Percentiles rank a stretch among this genome's conserved stretches.
Evolutionary conservation across 2,329 filamentous ascomycete genomes (phyloP).

Genomic region (Gaeumannomyces sp.): DNA sequence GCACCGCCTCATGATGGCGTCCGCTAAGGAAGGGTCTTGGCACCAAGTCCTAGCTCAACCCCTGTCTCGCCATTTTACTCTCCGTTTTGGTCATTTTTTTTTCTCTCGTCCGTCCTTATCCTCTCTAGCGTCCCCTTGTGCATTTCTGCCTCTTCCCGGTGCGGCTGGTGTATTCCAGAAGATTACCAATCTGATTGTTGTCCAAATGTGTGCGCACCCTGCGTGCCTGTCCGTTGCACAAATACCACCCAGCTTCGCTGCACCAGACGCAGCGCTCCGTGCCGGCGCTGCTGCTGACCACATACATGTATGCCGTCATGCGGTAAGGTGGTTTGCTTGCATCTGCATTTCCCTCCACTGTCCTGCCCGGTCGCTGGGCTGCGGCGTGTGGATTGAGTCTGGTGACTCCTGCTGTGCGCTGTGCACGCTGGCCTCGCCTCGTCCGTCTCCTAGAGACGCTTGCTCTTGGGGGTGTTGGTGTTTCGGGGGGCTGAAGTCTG

Average conservation of each 20-base stretch:
- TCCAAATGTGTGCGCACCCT: no score
- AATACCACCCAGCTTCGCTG: neutral
- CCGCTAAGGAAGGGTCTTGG: neutral
- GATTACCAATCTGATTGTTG: no score
- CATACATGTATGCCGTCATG: neutral
- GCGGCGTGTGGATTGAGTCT: neutral
- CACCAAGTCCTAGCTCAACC: neutral
- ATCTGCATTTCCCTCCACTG: neutral
- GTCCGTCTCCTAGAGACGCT: no score
- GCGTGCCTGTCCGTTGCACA: no score
- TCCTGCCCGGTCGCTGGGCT: neutral
- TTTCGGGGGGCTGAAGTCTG: neutral
- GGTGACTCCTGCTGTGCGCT: neutral
- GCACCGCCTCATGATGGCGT: neutral
- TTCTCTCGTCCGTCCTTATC: neutral
- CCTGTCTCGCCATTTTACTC: neutral
- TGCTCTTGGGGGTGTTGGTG: no score
- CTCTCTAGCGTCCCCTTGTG: neutral
- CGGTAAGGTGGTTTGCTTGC: neutral
- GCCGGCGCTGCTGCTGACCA: no score
- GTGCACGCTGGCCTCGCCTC: no score
- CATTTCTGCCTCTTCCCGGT: neutral
- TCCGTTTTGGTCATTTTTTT: neutral
- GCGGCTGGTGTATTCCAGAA: no score
- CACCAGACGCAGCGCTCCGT: neutral